Base-by-base conservation (phyloP, 1,284 basidiomycete genomes). In the Malassezia caprae region DNA sequence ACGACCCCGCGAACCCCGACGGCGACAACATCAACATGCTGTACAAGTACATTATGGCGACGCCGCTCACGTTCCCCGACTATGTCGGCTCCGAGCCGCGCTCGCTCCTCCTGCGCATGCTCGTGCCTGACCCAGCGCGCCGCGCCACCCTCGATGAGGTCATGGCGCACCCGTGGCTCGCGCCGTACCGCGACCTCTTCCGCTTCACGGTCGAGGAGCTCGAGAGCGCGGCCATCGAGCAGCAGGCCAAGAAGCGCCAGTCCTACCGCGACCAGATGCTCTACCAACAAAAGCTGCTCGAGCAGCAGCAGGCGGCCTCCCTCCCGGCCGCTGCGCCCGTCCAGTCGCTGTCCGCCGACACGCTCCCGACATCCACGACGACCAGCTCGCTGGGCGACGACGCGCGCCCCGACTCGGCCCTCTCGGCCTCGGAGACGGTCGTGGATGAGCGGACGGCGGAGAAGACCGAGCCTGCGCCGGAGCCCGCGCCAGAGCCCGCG, bases 1-100 rank as follows among this genome's bases (percentile, higher is more conserved):
- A 98, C 76, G 94, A 99, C 77, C 94, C 94, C 1, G 86, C 85
- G 28, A 99, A 98, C 76, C 94, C 94, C 3, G 94, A 98, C 61
- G 94, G 94, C 55, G 91, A 98, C 79, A 98, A 98, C 78, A 98
- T 98, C 80, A 98, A 96, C 74, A 80, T 96, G n/a, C 80, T 99
- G 48, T 99, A 98, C 83, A 90, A 88, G 76, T 99, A 99, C 78
- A 99, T 99, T 76, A 87, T 96, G 48, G 67, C 72, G 12, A 74
- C 72, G 10, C 70, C 70, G 0, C 62, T 74, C 21, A 64, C 67
- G 30, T 74, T 74, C 61, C 72, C 72, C 31, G 72, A 74, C 50
- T 74, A 74, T 56, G 67, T 74, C 51, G 66, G 62, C 23, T 60
- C 69, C 24, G 60, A 74, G 48, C 72, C 72, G 10, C 67, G 72